These are phyloP conservation scores for Podospora sp. DNA, from an alignment of 495 filamentous ascomycete genomes.

Conservation along the genomic window DNA sequence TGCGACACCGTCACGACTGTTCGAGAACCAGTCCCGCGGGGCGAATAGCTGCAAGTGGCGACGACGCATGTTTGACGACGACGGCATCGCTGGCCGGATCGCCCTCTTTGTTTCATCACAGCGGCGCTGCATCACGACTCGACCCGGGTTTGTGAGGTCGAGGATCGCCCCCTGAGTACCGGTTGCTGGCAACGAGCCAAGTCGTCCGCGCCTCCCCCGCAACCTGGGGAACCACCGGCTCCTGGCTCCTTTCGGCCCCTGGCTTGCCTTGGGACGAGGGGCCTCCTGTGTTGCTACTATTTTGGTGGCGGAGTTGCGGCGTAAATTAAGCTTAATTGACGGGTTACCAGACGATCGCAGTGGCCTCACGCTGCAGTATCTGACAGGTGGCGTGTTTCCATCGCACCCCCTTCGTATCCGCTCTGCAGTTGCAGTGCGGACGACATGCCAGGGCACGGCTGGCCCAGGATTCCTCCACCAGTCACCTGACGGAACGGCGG, in stretches of 20 bases:
- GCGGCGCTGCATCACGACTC: neutral
- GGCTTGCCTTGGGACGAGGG: constrained; percentile 7
- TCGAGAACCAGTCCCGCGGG: neutral
- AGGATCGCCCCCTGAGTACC: neutral
- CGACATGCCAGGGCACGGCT: neutral
- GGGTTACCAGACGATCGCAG: constrained; percentile 15
- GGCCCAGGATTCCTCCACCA: neutral
- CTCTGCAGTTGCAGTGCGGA: neutral
- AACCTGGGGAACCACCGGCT: neutral
- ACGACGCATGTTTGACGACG: neutral
- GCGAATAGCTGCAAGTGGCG: neutral
- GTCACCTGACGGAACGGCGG: constrained; percentile 30
- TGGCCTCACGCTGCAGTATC: neutral
- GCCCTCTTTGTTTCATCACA: neutral
- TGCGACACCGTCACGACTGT: constrained; percentile 18
- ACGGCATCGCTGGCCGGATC: neutral
- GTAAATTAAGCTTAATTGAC: constrained; percentile 49
- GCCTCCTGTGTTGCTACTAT: constrained; percentile 37
- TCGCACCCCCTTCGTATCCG: neutral
- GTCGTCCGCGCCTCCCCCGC: neutral
- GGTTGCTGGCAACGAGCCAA: neutral
- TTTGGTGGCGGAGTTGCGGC: constrained; percentile 37
- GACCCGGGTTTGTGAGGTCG: constrained; percentile 26
- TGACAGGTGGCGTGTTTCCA: neutral
- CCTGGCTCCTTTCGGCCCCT: neutral